Base-by-base conservation (phyloP, 495 filamentous ascomycete species). In the Delitschia confertaspora region DNA sequence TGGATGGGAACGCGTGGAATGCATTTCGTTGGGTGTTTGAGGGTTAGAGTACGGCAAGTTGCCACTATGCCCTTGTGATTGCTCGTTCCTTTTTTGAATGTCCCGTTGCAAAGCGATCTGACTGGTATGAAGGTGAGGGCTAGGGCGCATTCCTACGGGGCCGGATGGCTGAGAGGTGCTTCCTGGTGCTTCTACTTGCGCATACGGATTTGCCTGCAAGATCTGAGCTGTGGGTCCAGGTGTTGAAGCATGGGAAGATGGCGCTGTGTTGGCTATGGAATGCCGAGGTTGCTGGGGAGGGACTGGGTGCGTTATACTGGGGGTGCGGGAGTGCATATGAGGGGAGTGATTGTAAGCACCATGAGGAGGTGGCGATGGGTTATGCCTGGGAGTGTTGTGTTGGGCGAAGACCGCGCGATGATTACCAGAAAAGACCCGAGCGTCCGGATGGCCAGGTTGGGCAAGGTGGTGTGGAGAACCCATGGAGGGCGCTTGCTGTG, bases 171-270 rank as follows among this genome's bases (percentile, higher is more conserved):
- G 49, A 16, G 42, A 33, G 14, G 10, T 18, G 21, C 16, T 37
- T 5, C 42, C 38, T 14, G 51, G 47, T 11, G 46, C 46, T 19
- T 49, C 46, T 4, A 55, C 51, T 31, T 52, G 47, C 11, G 56
- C 43, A 27, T 59, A 59, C 9, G 56, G 56, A 35, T 56, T 59
- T 13, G 56, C 44, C 33, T 59, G 51, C 21, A 59, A 34, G 11
- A 56, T 56, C 33, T 49, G 51, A 6, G 33, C n/a, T 21, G 47
- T 16, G 16, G 40, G 31, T 13, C 30, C 10, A 10, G 41, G 11
- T 17, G 42, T 6, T 14, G 45, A 42, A 18, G 42, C 16, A 21
- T 26, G 24, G n/a, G 38, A 30, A 8, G 8, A 35, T 29, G 33
- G 24, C 2, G 47, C 17, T 6, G 42, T 4, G 40, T 11, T 29